These are phyloP conservation scores for Corynascus novoguineensis DNA, from an alignment of 495 filamentous ascomycete genomes.

Conservation along the genomic window DNA sequence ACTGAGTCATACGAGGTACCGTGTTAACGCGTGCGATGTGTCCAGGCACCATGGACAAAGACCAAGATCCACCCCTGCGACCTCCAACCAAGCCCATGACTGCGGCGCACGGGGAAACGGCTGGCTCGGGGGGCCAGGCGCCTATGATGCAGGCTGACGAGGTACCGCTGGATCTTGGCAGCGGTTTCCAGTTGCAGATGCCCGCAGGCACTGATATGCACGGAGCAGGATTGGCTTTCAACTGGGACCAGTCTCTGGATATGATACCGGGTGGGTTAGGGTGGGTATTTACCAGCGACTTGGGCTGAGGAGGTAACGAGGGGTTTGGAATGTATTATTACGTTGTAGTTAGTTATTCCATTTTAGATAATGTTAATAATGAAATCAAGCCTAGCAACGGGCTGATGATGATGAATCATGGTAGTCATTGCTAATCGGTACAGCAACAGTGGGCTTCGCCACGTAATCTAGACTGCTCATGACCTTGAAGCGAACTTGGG, in stretches of 20 bases:
- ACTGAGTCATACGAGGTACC: background rate
- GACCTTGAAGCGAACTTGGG: background rate
- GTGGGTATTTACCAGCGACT: background rate
- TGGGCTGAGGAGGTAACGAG: no score
- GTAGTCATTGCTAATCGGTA: no score
- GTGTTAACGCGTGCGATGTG: no score
- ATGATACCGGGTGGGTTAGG: constrained; percentile 13
- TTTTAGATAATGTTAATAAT: no score
- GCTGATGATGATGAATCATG: no score
- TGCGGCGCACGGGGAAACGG: background rate
- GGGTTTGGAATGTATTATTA: no score
- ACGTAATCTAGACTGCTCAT: no score
- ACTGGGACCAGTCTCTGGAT: constrained; percentile 23
- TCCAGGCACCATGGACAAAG: no score
- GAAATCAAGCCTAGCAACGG: no score
- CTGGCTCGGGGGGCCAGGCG: background rate
- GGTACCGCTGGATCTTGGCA: constrained; percentile 7
- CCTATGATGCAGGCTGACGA: background rate
- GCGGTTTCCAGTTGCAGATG: constrained; percentile 16
- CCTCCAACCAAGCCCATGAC: background rate
- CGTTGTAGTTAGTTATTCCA: no score
- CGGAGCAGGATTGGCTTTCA: constrained; percentile 10
- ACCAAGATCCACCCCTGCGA: background rate
- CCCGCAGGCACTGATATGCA: constrained; percentile 10
- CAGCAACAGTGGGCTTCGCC: no score